phyloP scores from a whole-genome alignment of 306 rosid species.

The Acacia confusa region DNA sequence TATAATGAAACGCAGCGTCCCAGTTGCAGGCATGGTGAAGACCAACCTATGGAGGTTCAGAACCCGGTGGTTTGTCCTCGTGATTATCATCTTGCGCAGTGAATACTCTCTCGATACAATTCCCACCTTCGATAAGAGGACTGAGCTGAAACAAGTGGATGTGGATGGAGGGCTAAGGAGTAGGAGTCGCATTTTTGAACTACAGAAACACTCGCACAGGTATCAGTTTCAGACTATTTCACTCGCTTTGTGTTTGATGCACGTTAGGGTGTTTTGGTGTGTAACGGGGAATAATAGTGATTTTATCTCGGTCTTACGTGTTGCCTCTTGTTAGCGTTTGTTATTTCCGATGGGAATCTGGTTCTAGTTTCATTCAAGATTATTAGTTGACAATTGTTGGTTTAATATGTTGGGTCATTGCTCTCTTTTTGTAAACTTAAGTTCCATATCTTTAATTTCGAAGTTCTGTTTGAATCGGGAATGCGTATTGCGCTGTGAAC shows the following conservation, averaged over 20 bases:
- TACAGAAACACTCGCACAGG: background rate
- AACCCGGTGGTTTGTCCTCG: background rate
- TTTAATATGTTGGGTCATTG: too few relatives aligned
- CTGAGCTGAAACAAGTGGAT: background rate
- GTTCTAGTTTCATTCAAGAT: background rate
- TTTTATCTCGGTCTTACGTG: too few relatives aligned
- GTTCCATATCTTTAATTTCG: background rate
- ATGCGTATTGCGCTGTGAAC: background rate
- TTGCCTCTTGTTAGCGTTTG: too few relatives aligned
- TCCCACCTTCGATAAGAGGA: background rate
- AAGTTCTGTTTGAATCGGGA: background rate
- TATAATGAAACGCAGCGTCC: background rate
- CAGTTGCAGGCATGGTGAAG: background rate
- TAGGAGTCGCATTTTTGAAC: background rate
- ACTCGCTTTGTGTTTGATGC: background rate
- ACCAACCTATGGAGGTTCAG: too few relatives aligned
- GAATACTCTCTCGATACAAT: background rate
- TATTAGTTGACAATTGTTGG: background rate
- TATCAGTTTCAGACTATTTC: background rate
- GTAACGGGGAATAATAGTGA: too few relatives aligned
- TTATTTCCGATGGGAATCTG: background rate
- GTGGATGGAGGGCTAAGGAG: background rate
- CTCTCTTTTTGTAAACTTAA: background rate
- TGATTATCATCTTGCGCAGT: background rate
- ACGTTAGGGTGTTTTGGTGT: background rate